Percentiles rank a stretch among this genome's conserved stretches.
These are phyloP conservation scores for Populus hybrid DNA, from an alignment of 441 rosid genomes.

Conservation along the genomic window DNA sequence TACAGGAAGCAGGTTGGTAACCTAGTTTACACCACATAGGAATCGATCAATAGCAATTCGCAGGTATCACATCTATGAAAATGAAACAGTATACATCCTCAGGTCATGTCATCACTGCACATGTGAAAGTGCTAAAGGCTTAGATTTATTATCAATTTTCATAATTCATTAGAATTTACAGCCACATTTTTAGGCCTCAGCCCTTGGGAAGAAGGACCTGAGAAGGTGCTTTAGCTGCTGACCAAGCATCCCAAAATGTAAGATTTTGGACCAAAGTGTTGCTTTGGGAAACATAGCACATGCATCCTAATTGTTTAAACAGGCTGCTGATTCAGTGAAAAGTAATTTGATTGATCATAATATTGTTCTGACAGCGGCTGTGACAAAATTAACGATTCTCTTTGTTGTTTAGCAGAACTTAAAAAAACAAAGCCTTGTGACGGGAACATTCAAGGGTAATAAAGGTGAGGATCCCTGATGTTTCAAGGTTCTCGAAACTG, in stretches of 20 bases:
- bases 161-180: not conserved
- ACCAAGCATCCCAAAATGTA: not conserved
- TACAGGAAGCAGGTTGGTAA: not conserved
- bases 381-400: not conserved
- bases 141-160: too few relatives aligned
- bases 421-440: not conserved
- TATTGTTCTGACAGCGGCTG: not conserved
- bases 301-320: not conserved
- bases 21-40: not conserved
- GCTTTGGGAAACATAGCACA: not conserved
- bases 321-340: not conserved
- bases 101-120: not conserved
- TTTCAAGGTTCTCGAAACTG: slow-evolving; percentile 1
- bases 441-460: not conserved
- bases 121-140: not conserved
- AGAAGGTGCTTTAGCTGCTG: not conserved
- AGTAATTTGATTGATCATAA: not conserved
- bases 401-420: not conserved
- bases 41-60: not conserved
- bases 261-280: not conserved
- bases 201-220: not conserved
- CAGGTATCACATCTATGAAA: not conserved
- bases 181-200: not conserved
- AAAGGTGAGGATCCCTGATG: too few relatives aligned
- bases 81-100: not conserved